phyloP scores from a whole-genome alignment of 75 land plant species.

The Isoetes taiwanensis region DNA sequence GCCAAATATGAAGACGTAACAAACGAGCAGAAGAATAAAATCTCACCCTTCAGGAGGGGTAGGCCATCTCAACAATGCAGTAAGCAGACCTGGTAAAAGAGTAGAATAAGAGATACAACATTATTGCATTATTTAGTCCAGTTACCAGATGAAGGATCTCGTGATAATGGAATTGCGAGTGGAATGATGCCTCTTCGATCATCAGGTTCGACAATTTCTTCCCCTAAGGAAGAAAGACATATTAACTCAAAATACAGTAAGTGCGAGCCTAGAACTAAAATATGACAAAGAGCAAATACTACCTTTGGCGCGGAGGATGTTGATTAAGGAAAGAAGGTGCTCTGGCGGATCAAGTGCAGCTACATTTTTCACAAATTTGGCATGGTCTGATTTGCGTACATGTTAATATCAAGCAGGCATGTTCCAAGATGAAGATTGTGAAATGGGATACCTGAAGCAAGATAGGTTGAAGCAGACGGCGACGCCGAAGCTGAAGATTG shows the following conservation, averaged over 20 bases:
- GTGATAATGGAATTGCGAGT: constrained; percentile 68
- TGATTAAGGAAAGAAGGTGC: constrained; percentile 39
- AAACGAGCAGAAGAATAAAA: neutral
- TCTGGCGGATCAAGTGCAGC: constrained; percentile 63
- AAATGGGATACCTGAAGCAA: too few species aligned
- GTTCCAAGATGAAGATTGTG: too few species aligned
- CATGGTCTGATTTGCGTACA: too few species aligned
- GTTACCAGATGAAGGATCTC: constrained; percentile 17
- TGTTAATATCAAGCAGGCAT: too few species aligned
- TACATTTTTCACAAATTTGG: constrained; percentile 58
- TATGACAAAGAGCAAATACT: neutral
- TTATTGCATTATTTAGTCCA: neutral
- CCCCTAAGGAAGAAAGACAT: constrained; percentile 36
- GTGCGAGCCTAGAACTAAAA: neutral
- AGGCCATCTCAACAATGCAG: constrained; percentile 92
- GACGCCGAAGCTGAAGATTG: too few species aligned
- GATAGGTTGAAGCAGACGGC: too few species aligned
- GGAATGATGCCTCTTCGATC: constrained; percentile 69
- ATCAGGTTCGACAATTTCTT: constrained; percentile 53
- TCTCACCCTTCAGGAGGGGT: constrained; percentile 72
- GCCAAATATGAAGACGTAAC: neutral
- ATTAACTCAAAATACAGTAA: neutral
- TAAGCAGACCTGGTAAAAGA: constrained; percentile 37
- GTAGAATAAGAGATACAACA: neutral
- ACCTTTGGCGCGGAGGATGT: constrained; percentile 62